Conservation (phyloP, 1,284 basidiomycete species). For the Pascua guehoae region DNA sequence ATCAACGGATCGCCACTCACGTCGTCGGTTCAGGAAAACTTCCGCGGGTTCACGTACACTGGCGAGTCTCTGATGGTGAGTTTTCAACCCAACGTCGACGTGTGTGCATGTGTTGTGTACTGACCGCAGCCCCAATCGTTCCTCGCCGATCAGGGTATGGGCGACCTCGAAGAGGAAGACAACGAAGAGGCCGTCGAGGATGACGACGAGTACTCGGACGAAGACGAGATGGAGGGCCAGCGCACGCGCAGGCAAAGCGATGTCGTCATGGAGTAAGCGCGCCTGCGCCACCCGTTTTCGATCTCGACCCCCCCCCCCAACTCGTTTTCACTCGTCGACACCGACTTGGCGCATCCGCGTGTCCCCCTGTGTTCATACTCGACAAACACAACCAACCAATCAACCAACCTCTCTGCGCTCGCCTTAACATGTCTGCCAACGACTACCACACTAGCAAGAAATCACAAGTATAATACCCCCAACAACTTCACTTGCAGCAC, state of each 20-base stretch:
- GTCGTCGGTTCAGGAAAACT: constrained; percentile 88
- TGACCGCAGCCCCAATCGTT: constrained; percentile 46
- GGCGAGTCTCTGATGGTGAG: constrained; percentile 66
- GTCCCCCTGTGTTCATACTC: constrained; percentile 1
- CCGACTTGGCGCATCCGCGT: not conserved
- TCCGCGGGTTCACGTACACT: constrained; percentile 84
- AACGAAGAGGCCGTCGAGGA: constrained; percentile 42
- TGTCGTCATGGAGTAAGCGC: constrained; percentile 43
- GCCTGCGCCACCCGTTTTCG: not conserved
- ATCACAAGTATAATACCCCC: constrained; percentile 11
- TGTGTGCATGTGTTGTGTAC: not conserved
- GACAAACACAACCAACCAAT: not conserved
- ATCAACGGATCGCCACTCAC: constrained; percentile 65
- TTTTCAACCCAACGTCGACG: not conserved
- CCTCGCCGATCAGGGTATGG: constrained; percentile 45
- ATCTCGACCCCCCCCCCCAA: not conserved
- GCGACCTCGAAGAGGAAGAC: constrained; percentile 44
- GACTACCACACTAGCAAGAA: constrained; percentile 6
- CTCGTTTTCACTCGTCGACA: not conserved
- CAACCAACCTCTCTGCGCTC: not conserved
- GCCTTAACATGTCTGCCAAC: not conserved
- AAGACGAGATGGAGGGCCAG: constrained; percentile 42
- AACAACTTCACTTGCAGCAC: not conserved
- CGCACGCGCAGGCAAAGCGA: constrained; percentile 45
- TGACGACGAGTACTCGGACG: constrained; percentile 45